These are phyloP conservation scores for Sporothrix sp. DNA, from an alignment of 2,329 filamentous ascomycete species.

Conservation along the genomic window DNA sequence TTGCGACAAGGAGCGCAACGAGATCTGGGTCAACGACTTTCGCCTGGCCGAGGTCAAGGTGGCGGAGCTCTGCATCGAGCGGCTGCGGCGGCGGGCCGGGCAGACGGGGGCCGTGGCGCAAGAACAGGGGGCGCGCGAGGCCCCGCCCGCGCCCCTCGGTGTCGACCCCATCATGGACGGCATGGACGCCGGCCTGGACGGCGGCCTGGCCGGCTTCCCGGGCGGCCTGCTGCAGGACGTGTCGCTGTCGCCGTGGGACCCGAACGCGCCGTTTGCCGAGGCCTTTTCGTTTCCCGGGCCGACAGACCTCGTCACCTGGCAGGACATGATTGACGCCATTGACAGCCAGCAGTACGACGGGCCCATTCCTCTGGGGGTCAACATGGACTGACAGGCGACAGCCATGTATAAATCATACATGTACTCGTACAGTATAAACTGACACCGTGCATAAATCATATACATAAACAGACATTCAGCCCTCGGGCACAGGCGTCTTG, in stretches of 20 bases:
- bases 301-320: slow-evolving; percentile 6
- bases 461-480: slow-evolving; percentile 6
- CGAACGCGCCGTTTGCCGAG: background rate
- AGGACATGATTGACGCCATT: slow-evolving; percentile 8
- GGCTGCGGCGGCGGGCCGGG: background rate
- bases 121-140: too few species aligned
- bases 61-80: slow-evolving; percentile 30
- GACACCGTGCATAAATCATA: background rate
- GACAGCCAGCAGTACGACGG: slow-evolving; percentile 6
- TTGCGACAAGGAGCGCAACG: slow-evolving; percentile 31
- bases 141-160: background rate
- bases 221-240: background rate
- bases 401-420: background rate
- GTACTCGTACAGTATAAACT: background rate
- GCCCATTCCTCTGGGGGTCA: background rate
- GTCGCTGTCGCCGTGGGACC: background rate
- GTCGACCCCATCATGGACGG: too few species aligned
- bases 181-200: background rate
- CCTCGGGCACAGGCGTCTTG: slow-evolving; percentile 11
- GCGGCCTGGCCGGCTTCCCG: background rate
- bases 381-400: too few species aligned
- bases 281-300: slow-evolving; percentile 1
- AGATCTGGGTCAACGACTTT: slow-evolving; percentile 33
- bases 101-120: too few species aligned
- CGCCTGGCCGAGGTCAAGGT: slow-evolving; percentile 33